Percentiles rank a stretch among this genome's conserved stretches.
phyloP scores from a whole-genome alignment of 2,329 filamentous ascomycete genomes.

The Ophiobolus disseminans region DNA sequence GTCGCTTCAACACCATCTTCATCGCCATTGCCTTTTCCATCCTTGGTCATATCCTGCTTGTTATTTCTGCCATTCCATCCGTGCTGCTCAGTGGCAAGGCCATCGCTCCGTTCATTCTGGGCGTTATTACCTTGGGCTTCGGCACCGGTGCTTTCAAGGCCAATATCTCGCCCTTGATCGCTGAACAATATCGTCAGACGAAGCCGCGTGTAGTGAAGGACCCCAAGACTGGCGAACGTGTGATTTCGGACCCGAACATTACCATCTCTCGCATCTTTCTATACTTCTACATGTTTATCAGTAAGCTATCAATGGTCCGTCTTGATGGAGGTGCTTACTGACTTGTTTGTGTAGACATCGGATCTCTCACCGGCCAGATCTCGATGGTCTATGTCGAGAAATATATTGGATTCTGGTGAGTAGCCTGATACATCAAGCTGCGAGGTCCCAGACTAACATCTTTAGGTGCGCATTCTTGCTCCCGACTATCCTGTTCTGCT shows the following conservation, averaged over 20 bases:
- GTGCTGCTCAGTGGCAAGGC: slow-evolving; percentile 52
- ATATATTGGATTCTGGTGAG: slow-evolving; percentile 72
- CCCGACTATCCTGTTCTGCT: slow-evolving; percentile 69
- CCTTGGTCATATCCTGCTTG: slow-evolving; percentile 62
- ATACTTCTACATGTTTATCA: slow-evolving; percentile 40
- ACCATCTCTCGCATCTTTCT: slow-evolving; percentile 70
- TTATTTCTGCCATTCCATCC: slow-evolving; percentile 61
- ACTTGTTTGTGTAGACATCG: slow-evolving; percentile 65
- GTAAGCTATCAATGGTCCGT: no score
- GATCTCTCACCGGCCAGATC: slow-evolving; percentile 72
- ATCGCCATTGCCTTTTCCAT: slow-evolving; percentile 56
- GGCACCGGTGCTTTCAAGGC: slow-evolving; percentile 58
- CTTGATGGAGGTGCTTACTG: slow-evolving; percentile 20
- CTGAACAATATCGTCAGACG: slow-evolving; percentile 71
- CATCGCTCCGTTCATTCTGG: slow-evolving; percentile 59
- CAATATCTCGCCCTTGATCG: slow-evolving; percentile 67
- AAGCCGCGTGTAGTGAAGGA: slow-evolving; percentile 63
- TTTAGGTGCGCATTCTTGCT: slow-evolving; percentile 77
- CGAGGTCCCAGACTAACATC: slow-evolving; percentile 52
- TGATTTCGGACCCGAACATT: slow-evolving; percentile 73
- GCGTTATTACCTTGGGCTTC: slow-evolving; percentile 57
- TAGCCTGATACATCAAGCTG: no score
- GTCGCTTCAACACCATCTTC: slow-evolving; percentile 68
- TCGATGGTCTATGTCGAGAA: slow-evolving; percentile 78
- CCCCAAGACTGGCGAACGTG: slow-evolving; percentile 66